Percentiles rank a stretch among this genome's conserved stretches.
Evolutionary conservation across 176 grass and related monocot species (phyloP).

Genomic region (Phyllostachys edulis): DNA sequence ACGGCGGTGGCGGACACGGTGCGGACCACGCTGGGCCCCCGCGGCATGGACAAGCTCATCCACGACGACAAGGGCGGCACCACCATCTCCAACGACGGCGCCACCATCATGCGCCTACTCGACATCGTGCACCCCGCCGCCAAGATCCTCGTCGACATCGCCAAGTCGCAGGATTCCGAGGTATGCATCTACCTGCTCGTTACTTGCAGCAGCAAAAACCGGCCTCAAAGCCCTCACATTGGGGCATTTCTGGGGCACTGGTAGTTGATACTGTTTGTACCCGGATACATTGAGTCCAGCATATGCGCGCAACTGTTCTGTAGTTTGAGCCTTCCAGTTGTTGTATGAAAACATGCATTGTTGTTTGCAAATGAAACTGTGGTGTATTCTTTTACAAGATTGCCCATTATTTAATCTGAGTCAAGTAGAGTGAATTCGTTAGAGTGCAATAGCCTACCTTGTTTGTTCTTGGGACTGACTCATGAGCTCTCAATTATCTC

Average conservation of each 20-base stretch:
- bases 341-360: not conserved
- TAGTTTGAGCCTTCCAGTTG: not conserved
- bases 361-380: not conserved
- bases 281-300: not conserved
- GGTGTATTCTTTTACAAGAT: not conserved
- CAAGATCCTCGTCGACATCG: constrained; percentile 87
- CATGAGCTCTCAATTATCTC: not conserved
- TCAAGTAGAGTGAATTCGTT: not conserved
- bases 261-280: not conserved
- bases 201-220: not conserved
- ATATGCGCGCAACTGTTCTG: not conserved
- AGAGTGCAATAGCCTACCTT: not conserved
- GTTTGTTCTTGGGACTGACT: not conserved
- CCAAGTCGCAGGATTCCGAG: constrained; percentile 94
- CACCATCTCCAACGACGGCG: constrained; percentile 96
- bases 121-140: constrained; percentile 90
- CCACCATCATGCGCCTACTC: constrained; percentile 92
- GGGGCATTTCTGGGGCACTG: constrained; percentile 14
- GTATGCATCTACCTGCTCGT: constrained; percentile 11
- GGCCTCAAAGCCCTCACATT: not conserved
- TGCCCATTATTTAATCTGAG: not conserved
- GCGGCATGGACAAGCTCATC: constrained; percentile 98
- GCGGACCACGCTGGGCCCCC: constrained; percentile 80
- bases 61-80: constrained; percentile 87
- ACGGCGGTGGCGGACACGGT: constrained; percentile 77